phyloP scores from a whole-genome alignment of 148 eudicot species.

The Amaranthus palmeri region DNA sequence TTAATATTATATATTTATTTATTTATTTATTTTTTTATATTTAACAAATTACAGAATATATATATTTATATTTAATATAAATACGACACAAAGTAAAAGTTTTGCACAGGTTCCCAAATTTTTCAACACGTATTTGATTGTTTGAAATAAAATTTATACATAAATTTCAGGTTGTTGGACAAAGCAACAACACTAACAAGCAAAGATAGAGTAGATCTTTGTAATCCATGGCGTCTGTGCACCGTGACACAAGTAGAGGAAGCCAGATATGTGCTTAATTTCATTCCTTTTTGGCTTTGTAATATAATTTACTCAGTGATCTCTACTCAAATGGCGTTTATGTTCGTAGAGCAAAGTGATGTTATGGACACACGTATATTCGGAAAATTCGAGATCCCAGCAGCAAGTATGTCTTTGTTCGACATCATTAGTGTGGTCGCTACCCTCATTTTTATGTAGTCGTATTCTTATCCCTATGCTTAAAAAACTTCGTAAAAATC shows the following conservation, averaged over 20 bases:
- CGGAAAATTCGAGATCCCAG: conserved; percentile 42
- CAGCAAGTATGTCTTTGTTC: conserved; percentile 49
- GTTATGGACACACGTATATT: conserved; percentile 48
- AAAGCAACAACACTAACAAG: conserved; percentile 42
- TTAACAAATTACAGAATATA: no score
- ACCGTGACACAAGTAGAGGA: conserved; percentile 60
- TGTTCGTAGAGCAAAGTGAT: conserved; percentile 55
- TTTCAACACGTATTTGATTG: no score
- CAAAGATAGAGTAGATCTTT: no score
- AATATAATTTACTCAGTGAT: conserved; percentile 42
- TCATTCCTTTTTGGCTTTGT: conserved; percentile 53
- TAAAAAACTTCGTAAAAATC: no score
- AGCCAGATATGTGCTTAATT: conserved; percentile 35
- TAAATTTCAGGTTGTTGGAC: conserved; percentile 48
- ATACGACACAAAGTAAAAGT: no score
- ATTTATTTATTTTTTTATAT: no score
- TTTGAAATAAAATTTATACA: no score
- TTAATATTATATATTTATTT: no score
- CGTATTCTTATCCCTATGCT: no score
- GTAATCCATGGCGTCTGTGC: conserved; percentile 48
- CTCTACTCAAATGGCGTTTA: conserved; percentile 52
- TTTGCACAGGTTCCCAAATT: no score
- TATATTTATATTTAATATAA: no score
- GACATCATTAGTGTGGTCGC: conserved; percentile 49
- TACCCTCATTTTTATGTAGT: no score